A percentile compares a stretch with the other conserved stretches of the same genome.
Evolutionary conservation across 257 asterid species (phyloP).

Genomic region (Craterostigma plantagineum): DNA sequence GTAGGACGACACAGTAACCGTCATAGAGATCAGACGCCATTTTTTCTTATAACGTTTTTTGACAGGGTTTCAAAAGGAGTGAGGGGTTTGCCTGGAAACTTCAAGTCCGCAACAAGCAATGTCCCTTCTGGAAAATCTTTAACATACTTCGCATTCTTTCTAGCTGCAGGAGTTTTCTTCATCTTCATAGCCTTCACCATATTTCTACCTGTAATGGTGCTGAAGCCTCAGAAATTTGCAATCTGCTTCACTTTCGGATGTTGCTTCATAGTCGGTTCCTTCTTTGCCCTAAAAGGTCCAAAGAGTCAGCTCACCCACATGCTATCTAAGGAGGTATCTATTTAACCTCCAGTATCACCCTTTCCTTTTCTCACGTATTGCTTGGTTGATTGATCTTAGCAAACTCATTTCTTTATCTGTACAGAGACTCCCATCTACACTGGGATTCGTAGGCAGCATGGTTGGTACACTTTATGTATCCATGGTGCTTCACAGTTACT

Average conservation of each 20-base stretch:
- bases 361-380: too few relatives aligned
- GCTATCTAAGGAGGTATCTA: conserved; percentile 63
- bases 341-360: too few relatives aligned
- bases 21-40: not conserved
- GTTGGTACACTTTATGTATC: conserved; percentile 65
- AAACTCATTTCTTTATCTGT: not conserved
- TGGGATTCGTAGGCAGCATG: conserved; percentile 59
- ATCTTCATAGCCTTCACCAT: conserved; percentile 65
- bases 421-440: conserved; percentile 73
- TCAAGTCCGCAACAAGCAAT: conserved; percentile 50
- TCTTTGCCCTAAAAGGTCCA: conserved; percentile 83
- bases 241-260: conserved; percentile 84
- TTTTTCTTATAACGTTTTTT: not conserved
- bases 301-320: conserved; percentile 61
- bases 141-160: conserved; percentile 54
- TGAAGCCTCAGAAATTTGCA: conserved; percentile 86
- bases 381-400: too few relatives aligned
- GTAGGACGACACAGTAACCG: too few relatives aligned
- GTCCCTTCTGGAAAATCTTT: conserved; percentile 65
- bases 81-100: conserved; percentile 48
- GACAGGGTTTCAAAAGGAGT: conserved; percentile 62
- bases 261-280: conserved; percentile 59
- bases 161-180: conserved; percentile 66
- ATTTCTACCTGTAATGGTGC: conserved; percentile 84
- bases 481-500: conserved; percentile 76